A percentile compares a stretch with the other conserved stretches of the same genome.
phyloP scores from a whole-genome alignment of 2,329 filamentous ascomycete genomes.

The Fusarium sp. region DNA sequence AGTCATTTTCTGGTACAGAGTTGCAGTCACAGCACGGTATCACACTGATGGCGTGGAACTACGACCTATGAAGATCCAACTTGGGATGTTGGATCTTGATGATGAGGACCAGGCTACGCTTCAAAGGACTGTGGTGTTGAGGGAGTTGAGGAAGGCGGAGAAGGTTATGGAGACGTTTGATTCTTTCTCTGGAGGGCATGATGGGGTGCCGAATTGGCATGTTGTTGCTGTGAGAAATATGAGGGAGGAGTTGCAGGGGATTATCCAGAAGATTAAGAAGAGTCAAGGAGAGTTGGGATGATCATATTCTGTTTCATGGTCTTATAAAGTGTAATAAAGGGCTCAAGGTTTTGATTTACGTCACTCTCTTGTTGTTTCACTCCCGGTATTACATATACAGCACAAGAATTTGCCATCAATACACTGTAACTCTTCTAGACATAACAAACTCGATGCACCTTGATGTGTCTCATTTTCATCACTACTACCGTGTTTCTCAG shows the following conservation, averaged over 20 bases:
- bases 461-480: too few species aligned
- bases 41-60: background rate
- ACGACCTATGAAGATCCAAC: constrained; percentile 27
- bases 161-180: constrained; percentile 26
- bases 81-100: constrained; percentile 26
- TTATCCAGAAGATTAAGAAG: constrained; percentile 24
- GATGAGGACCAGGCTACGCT: constrained; percentile 30
- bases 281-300: constrained; percentile 1
- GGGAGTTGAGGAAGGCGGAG: constrained; percentile 23
- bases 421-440: too few species aligned
- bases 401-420: background rate
- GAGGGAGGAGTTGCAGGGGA: constrained; percentile 21
- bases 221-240: constrained; percentile 14
- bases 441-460: too few species aligned
- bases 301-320: background rate
- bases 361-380: background rate
- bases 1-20: constrained; percentile 27
- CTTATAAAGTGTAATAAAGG: too few species aligned
- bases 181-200: background rate
- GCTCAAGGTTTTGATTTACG: background rate
- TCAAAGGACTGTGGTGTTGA: constrained; percentile 1
- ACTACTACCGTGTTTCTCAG: too few species aligned
- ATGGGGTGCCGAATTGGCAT: constrained; percentile 9
- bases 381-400: background rate
- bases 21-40: constrained; percentile 10